Evolutionary conservation across 2,329 filamentous ascomycete species (phyloP), one percentile per base, ranked within the genome.

Genomic region (Salinomyces thailandicus): DNA sequence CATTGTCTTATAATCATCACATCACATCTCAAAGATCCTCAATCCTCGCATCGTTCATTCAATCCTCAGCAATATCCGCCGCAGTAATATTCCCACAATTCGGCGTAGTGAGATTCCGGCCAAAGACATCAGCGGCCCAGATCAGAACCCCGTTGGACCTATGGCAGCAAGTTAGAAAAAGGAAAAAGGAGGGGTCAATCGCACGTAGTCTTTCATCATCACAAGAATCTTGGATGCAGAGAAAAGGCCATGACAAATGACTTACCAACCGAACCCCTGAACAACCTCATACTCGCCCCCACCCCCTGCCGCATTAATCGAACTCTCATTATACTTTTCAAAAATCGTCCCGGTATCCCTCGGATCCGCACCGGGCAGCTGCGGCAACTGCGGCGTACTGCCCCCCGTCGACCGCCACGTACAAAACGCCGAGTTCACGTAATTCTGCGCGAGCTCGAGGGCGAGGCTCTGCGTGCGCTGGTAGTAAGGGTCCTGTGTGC

Each of bases 231-330:
- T n/a, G n/a, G n/a, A n/a, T n/a, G n/a, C n/a, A n/a, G n/a, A n/a
- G n/a, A n/a, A n/a, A n/a, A n/a, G n/a, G n/a, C n/a, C n/a, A n/a
- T n/a, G n/a, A n/a, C n/a, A n/a, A n/a, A n/a, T n/a, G n/a, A n/a
- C n/a, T n/a, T 73, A 75, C 78, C 78, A 82, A 5, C 77, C 78
- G 47, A 82, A 82, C 1, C 78, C 77, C 58, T 80, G 74, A 2
- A 80, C 77, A 5, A 81, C 77, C 36, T 72, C 68, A 53, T 81
- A 81, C 62, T 81, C 78, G 45, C 78, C 78, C 5, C 78, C 78
- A 5, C 73, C 62, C 18, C 78, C 78, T 1, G 72, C 74, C 1
- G 68, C 70, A 43, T 79, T 77, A 31, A 68, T 75, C 5, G 70
- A 59, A 38, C 71, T 71, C 46, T 79, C 73, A 9, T 63, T 64